Base-by-base conservation (phyloP, 2,329 filamentous ascomycete genomes). In the Cadophora luteo-olivacea region DNA sequence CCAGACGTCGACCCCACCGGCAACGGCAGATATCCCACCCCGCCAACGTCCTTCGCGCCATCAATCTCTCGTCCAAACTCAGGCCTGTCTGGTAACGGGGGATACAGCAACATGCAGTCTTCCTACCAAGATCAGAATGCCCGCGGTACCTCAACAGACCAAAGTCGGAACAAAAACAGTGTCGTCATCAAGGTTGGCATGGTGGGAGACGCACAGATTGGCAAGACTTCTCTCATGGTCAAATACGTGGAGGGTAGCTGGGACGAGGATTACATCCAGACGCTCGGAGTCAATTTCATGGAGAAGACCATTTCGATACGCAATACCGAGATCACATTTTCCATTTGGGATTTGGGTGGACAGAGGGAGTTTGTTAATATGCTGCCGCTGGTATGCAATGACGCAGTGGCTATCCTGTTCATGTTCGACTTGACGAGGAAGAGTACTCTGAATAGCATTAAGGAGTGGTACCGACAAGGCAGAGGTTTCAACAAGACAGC, bases 231-330 rank as follows among this genome's bases (percentile, higher is more conserved):
- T 72, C 83, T 99, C 79, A 99, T 99, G 96, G 96, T 99, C 78
- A 99, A 99, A 81, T 99, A 99, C 78, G 96, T 99, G 66, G 96
- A 99, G 82, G 96, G 96, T 69, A 97, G 94, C 81, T 99, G 96
- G 94, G 96, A 99, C 80, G 96, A 99, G 82, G 96, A 99, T 80
- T 99, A 99, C 81, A 99, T 99, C 77, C 96, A 99, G 82, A 99
- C 96, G 25, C 84, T 99, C 55, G 96, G 96, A 74, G 96, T 99
- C 81, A 99, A 99, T 81, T 99, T 99, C 82, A 99, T 99, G 96
- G 96, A 99, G 81, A 99, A 99, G 86, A 99, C 96, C 45, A 99
- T 99, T 79, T 97, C 93, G 71, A 99, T 99, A 81, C 92, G 96
- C 71, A 99, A 99, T 82, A 99, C 96, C 19, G 96, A 99, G 82